Evolutionary conservation across 2,329 filamentous ascomycete genomes (phyloP).

Genomic region (Aspergillaceae sp.): DNA sequence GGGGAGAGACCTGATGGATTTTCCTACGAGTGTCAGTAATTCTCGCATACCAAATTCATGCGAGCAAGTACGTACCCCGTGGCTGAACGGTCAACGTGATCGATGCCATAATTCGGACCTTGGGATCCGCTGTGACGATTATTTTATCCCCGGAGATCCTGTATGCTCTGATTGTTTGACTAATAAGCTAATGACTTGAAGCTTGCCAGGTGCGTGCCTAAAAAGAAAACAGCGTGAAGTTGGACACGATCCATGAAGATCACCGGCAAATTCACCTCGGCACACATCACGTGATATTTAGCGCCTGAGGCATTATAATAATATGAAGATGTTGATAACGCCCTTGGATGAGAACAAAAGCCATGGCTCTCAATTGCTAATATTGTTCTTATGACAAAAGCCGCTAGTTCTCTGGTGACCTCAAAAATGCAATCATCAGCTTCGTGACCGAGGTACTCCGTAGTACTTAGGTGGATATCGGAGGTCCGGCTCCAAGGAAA

Average conservation of each 20-base stretch:
- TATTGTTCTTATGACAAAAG: no score
- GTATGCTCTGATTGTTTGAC: background rate
- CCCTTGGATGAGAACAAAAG: no score
- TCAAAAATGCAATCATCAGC: no score
- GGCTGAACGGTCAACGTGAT: constrained; percentile 35
- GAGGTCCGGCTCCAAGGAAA: background rate
- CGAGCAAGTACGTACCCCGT: constrained; percentile 25
- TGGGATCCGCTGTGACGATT: background rate
- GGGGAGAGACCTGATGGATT: constrained; percentile 54
- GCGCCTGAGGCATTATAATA: no score
- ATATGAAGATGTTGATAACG: no score
- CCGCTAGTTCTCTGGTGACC: no score
- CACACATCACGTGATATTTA: background rate
- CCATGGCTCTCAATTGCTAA: no score
- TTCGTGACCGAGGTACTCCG: no score
- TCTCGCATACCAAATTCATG: background rate
- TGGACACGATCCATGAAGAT: background rate
- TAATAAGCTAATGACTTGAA: background rate
- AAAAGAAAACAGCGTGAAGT: background rate
- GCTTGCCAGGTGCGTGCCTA: background rate
- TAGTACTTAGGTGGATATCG: no score
- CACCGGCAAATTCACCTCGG: constrained; percentile 1
- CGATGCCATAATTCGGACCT: constrained; percentile 22
- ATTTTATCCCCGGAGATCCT: background rate
- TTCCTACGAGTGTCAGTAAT: constrained; percentile 38